phyloP scores from a whole-genome alignment of 1,139 yeast species.

The Sugiyamaella grinbergsii region DNA sequence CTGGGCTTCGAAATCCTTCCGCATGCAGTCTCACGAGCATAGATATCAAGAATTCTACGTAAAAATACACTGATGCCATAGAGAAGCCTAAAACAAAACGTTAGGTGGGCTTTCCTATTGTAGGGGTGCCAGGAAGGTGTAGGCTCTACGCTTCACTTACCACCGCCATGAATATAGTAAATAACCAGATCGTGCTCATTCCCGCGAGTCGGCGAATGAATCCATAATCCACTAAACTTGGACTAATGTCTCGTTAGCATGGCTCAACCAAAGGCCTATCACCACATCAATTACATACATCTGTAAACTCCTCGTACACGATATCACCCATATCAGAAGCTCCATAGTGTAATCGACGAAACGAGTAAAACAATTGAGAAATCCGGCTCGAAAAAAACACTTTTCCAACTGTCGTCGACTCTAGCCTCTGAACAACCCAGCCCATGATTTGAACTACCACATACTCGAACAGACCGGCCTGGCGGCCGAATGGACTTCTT shows the following conservation, averaged over 20 bases:
- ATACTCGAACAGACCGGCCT: constrained; percentile 36
- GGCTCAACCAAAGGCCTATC: no score
- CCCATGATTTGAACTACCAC: constrained; percentile 30
- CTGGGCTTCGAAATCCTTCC: constrained; percentile 51
- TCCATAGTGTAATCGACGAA: constrained; percentile 36
- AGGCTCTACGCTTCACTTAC: constrained; percentile 24
- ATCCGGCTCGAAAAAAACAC: constrained; percentile 31
- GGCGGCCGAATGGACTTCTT: constrained; percentile 33
- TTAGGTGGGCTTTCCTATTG: constrained; percentile 25
- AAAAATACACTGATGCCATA: constrained; percentile 42
- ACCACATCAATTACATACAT: constrained; percentile 23
- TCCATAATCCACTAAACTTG: constrained; percentile 42
- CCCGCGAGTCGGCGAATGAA: constrained; percentile 40
- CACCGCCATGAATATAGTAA: constrained; percentile 46
- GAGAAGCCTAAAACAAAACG: constrained; percentile 38
- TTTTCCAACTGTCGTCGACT: constrained; percentile 30
- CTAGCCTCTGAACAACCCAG: constrained; percentile 29
- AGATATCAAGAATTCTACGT: constrained; percentile 46
- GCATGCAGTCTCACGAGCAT: constrained; percentile 44
- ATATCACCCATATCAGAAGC: constrained; percentile 37
- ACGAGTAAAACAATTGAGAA: constrained; percentile 31
- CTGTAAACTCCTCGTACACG: constrained; percentile 20
- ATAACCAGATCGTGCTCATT: constrained; percentile 42
- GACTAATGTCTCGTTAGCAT: constrained; percentile 21
- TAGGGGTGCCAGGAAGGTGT: no score